Percentiles rank a stretch among this genome's conserved stretches.
These are phyloP conservation scores for Petunia hybrid DNA, from an alignment of 305 asterid species.

Conservation along the genomic window DNA sequence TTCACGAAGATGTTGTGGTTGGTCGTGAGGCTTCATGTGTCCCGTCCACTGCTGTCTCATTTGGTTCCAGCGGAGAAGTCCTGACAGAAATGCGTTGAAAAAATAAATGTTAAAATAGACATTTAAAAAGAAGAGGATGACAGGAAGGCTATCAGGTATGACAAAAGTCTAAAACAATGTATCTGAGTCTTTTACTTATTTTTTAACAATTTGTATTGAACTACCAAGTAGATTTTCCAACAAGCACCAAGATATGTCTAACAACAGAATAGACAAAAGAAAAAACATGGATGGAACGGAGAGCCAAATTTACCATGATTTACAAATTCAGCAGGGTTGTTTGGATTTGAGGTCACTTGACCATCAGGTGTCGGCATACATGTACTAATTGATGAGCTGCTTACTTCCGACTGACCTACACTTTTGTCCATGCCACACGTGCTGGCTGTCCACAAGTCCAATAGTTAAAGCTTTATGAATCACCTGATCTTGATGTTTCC, in stretches of 20 bases:
- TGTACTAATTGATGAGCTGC: conserved; percentile 47
- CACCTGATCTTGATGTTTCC: conserved; percentile 35
- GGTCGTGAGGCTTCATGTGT: conserved; percentile 48
- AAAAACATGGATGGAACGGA: conserved; percentile 4
- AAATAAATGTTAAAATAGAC: no score
- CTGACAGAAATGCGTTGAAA: conserved; percentile 41
- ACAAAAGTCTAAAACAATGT: no score
- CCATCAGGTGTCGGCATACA: conserved; percentile 49
- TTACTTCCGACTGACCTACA: conserved; percentile 44
- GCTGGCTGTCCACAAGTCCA: conserved; percentile 62
- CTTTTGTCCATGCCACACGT: conserved; percentile 58
- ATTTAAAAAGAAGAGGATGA: no score
- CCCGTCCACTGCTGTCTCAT: conserved; percentile 70
- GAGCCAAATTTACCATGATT: conserved; percentile 43
- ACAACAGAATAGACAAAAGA: not conserved
- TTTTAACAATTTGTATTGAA: not conserved
- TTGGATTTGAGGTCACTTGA: conserved; percentile 50
- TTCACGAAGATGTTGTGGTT: conserved; percentile 51
- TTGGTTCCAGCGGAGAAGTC: conserved; percentile 73
- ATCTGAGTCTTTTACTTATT: no score
- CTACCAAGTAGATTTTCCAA: not conserved
- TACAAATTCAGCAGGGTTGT: conserved; percentile 46
- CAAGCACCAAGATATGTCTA: not conserved
- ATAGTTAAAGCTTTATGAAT: conserved; percentile 42
- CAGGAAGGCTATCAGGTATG: no score